Base-by-base conservation (phyloP, 2,329 filamentous ascomycete genomes). In the Fusarium napiforme region DNA sequence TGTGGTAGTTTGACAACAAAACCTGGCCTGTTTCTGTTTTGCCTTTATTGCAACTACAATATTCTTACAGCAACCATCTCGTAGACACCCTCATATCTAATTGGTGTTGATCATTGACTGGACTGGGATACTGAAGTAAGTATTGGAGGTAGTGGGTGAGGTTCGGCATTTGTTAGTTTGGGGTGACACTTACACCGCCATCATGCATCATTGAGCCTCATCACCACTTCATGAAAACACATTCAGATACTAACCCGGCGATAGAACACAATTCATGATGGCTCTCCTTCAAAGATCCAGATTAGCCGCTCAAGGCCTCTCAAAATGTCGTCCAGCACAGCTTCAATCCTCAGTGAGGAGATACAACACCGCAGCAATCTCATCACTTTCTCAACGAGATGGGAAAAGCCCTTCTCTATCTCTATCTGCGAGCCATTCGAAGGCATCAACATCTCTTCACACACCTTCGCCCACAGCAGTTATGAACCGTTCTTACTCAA, bases 201-300 rank as follows among this genome's bases (percentile, higher is more conserved):
- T 28, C 32, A 16, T 26, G 19, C 26, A 23, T n/a, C 28, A 43
- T 40, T 8, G 12, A 56, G 34, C 46, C 37, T 30, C 21, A 49
- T 32, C 26, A 4, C 18, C 16, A 42, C 32, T 23, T 11, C 21
- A 32, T n/a, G n/a, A 36, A 12, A 26, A 47, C 11, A 16, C 43
- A 52, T 37, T 0, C 2, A 30, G 11, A 63, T 46, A 67, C 65
- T 77, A 36, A 77, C 49, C 36, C 23, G n/a, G 37, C 11, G 18
- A 49, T 40, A 72, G 72, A 66, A 62, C 36, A 65, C 34, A 19
- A 43, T 21, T 16, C 28, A 60, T 46, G 12, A 81, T 81, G 79
- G 34, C 73, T 42, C 52, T 79, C 34, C 60, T 81, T 21, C 76
- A 74, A 28, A 78, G 74, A 18, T 69, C 78, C 30, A 74, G 73